phyloP scores from a whole-genome alignment of 2,329 filamentous ascomycete genomes.

The Cordyceps cicadae region DNA sequence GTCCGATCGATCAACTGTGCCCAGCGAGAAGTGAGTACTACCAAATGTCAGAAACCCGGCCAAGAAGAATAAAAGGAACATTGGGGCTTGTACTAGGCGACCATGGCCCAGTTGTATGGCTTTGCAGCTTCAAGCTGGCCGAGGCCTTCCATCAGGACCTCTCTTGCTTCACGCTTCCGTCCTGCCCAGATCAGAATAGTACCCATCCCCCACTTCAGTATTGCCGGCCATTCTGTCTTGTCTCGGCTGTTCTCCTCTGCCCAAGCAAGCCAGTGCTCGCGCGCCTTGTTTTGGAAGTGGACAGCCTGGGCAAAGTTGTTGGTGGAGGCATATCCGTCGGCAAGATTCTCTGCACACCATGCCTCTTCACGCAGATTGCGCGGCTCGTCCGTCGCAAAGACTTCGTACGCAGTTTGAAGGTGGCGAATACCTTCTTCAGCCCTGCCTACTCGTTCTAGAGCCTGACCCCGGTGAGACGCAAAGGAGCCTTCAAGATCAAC shows the following conservation, averaged over 20 bases:
- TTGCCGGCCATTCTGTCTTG: background rate
- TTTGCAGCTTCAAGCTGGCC: background rate
- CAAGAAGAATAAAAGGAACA: background rate
- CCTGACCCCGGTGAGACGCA: background rate
- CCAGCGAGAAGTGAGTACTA: background rate
- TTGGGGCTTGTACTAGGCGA: background rate
- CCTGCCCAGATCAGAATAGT: background rate
- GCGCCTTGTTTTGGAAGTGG: background rate
- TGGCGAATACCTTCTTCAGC: background rate
- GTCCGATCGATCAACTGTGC: background rate
- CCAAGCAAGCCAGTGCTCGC: background rate
- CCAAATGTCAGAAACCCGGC: background rate
- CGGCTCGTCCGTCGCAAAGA: background rate
- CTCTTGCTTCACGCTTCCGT: background rate
- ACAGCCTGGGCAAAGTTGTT: background rate
- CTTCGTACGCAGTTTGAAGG: background rate
- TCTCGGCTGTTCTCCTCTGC: background rate
- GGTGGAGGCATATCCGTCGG: background rate
- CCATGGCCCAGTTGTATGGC: background rate
- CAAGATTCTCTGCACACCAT: background rate
- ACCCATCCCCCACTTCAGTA: background rate
- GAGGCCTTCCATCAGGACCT: background rate
- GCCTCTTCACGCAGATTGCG: background rate
- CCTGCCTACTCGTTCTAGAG: background rate
- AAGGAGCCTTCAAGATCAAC: background rate